phyloP scores from a whole-genome alignment of 305 asterid species.

The Fraxinus velutina region DNA sequence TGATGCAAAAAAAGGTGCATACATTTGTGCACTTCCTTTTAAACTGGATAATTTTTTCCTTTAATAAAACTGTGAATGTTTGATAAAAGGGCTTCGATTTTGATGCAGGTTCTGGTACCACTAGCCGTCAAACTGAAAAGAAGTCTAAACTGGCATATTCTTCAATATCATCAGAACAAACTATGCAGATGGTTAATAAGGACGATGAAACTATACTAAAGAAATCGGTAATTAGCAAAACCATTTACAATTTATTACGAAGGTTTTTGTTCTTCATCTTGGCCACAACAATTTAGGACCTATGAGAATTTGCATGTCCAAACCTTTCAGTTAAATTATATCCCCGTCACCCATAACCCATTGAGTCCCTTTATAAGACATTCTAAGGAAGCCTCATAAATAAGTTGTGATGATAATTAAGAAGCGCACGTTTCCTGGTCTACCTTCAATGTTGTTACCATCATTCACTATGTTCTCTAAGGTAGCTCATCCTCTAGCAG shows the following conservation, averaged over 20 bases:
- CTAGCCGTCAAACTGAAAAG: neutral
- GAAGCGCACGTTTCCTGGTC: neutral
- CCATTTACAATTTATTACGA: neutral
- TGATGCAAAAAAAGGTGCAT: constrained; percentile 26
- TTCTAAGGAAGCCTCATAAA: neutral
- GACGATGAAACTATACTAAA: neutral
- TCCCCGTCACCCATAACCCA: neutral
- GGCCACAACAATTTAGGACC: neutral
- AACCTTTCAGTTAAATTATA: neutral
- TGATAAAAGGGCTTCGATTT: neutral
- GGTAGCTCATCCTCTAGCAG: neutral
- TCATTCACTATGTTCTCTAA: neutral
- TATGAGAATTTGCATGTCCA: neutral
- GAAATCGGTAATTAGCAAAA: neutral
- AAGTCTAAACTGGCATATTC: neutral
- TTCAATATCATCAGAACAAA: neutral
- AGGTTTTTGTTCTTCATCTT: neutral
- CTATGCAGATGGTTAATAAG: neutral
- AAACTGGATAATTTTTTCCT: neutral
- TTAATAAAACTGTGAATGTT: neutral
- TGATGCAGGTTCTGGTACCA: neutral
- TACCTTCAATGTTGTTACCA: neutral
- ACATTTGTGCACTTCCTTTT: neutral
- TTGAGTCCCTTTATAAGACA: neutral
- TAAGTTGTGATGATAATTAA: neutral